phyloP scores from a whole-genome alignment of 176 grass and related monocot genomes.

The Bonia amplexicaulis region DNA sequence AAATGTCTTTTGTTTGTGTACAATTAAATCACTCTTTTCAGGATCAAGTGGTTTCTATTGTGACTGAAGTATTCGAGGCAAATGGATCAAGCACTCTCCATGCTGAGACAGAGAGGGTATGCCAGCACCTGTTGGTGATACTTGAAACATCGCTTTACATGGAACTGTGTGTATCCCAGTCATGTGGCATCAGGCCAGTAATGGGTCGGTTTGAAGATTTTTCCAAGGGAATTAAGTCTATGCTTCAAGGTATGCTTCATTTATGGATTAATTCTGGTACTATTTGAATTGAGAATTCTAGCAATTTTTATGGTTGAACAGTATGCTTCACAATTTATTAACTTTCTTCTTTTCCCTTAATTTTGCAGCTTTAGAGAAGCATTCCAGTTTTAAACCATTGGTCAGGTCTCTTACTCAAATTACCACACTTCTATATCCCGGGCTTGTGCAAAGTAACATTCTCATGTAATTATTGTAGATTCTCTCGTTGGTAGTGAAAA shows the following conservation, averaged over 20 bases:
- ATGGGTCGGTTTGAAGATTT: slow-evolving; percentile 83
- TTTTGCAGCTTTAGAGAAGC: slow-evolving; percentile 51
- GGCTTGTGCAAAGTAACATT: slow-evolving; percentile 40
- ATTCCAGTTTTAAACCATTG: slow-evolving; percentile 47
- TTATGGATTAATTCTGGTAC: neutral
- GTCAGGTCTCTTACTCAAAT: slow-evolving; percentile 52
- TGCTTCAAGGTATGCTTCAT: slow-evolving; percentile 58
- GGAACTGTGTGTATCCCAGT: slow-evolving; percentile 76
- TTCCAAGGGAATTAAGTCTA: slow-evolving; percentile 66
- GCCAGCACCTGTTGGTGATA: slow-evolving; percentile 54
- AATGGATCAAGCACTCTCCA: slow-evolving; percentile 45
- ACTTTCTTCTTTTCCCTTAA: neutral
- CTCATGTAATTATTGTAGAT: slow-evolving; percentile 47
- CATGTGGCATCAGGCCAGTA: slow-evolving; percentile 80
- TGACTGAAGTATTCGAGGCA: slow-evolving; percentile 60
- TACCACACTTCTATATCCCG: slow-evolving; percentile 50
- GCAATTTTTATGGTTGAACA: neutral
- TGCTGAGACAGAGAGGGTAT: slow-evolving; percentile 40
- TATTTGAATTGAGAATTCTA: neutral
- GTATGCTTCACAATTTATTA: neutral
- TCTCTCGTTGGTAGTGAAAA: neutral
- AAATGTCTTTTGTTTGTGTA: neutral
- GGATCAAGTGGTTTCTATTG: slow-evolving; percentile 86
- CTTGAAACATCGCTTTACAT: slow-evolving; percentile 81
- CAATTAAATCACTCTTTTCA: slow-evolving; percentile 11